Evolutionary conservation across 139 green algal species (phyloP).

Genomic region (Chlamydomonas sphaeroides): DNA sequence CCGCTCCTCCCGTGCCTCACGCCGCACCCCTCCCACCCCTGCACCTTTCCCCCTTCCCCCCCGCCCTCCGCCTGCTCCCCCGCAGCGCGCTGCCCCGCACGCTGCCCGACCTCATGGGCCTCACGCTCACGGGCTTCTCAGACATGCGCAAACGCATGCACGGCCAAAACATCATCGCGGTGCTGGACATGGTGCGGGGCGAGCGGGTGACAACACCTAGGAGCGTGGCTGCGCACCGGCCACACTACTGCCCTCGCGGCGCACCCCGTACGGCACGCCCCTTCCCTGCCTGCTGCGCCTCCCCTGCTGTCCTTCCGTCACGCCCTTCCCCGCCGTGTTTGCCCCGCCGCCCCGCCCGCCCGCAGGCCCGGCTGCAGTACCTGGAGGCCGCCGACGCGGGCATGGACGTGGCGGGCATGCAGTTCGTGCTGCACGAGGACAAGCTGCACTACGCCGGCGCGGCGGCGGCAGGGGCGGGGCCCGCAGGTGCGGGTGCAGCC

Average conservation of each 20-base stretch:
- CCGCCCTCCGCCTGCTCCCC: no score
- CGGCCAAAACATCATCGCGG: conserved; percentile 36
- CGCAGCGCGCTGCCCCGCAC: background rate
- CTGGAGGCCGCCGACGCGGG: background rate
- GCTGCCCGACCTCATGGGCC: conserved; percentile 9
- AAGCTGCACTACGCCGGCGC: conserved; percentile 40
- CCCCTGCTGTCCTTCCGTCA: background rate
- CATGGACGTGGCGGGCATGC: conserved; percentile 3
- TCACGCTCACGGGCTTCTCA: conserved; percentile 1
- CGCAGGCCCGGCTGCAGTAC: conserved; percentile 28
- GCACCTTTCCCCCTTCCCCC: no score
- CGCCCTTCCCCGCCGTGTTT: background rate
- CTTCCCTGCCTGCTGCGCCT: no score
- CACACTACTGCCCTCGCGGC: no score
- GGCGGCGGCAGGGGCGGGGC: no score
- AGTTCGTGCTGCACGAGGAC: conserved; percentile 26
- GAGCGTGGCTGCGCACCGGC: no score
- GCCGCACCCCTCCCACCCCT: background rate
- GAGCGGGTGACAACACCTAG: no score
- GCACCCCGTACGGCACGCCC: no score
- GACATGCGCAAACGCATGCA: conserved; percentile 22
- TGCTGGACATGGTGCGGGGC: conserved; percentile 17
- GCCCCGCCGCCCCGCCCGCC: background rate
- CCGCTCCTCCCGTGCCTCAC: background rate
- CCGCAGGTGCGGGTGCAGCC: no score